phyloP scores from a whole-genome alignment of 192 early-diverging fungal species.

The Mortierella antarctica region DNA sequence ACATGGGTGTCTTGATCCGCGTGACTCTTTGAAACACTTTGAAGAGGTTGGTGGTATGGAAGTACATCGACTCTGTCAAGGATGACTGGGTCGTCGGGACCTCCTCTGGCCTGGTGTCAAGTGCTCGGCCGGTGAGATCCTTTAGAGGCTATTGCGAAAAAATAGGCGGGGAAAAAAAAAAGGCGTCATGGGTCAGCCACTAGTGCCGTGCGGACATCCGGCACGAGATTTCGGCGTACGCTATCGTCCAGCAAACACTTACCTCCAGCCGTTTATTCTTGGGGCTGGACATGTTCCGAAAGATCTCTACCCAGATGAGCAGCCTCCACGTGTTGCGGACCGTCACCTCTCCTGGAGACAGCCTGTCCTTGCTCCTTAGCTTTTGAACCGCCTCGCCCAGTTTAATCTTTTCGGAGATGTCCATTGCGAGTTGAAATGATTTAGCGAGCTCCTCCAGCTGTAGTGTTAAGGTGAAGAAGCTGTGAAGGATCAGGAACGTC shows the following conservation, averaged over 20 bases:
- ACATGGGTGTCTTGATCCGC: slow-evolving; percentile 32
- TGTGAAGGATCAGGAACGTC: slow-evolving; percentile 20
- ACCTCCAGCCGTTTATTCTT: slow-evolving; percentile 12
- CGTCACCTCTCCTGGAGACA: slow-evolving; percentile 13
- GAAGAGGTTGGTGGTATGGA: slow-evolving; percentile 23
- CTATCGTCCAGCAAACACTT: neutral
- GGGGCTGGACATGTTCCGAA: slow-evolving; percentile 8
- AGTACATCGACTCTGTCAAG: neutral
- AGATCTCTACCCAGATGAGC: slow-evolving; percentile 14
- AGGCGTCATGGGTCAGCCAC: neutral
- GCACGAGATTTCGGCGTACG: neutral
- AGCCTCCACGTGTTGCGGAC: slow-evolving; percentile 44
- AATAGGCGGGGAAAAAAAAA: neutral
- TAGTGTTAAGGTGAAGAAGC: slow-evolving; percentile 10
- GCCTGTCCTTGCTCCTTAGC: neutral
- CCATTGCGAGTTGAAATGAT: neutral
- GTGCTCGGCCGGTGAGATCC: slow-evolving; percentile 7
- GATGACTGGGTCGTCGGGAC: neutral
- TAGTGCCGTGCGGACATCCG: neutral
- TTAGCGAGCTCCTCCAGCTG: neutral
- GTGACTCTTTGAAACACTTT: slow-evolving; percentile 31
- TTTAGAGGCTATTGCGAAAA: slow-evolving; percentile 18
- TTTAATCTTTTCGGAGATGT: slow-evolving; percentile 20
- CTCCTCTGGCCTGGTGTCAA: slow-evolving; percentile 28
- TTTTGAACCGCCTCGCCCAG: slow-evolving; percentile 23